Base-by-base conservation (phyloP, 257 asterid species). In the Cordia subcordata region DNA sequence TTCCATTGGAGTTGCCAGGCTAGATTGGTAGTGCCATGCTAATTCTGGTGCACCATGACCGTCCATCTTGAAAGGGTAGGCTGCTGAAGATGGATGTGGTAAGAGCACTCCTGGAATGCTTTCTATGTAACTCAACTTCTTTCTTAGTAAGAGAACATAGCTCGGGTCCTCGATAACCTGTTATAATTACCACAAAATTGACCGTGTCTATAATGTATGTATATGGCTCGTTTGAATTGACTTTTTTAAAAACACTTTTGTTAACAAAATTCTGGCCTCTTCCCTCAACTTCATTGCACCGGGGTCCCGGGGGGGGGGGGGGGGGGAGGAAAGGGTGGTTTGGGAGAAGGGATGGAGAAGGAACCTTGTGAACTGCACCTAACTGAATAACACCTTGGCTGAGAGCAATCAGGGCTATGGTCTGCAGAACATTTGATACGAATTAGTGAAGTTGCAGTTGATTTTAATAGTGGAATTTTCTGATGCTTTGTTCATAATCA, bases 311-410 rank as follows among this genome's bases (percentile, higher is more conserved):
- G n/a, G n/a, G n/a, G n/a, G n/a, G n/a, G n/a, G n/a, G n/a, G n/a
- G n/a, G n/a, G n/a, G n/a, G 44, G 9, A 39, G 8, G 21, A 20
- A 46, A 54, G 15, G 23, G 44, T 60, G 53, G 23, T 54, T n/a
- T n/a, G 38, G 61, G 44, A 27, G 35, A 27, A 27, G 35, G 35
- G 35, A 27, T 27, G 35, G 35, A 27, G 45, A 61, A 55, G 15
- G 68, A 51, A 93, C 99, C 99, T 89, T 89, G 58, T 89, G 84
- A 61, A 89, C 83, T 58, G 95, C 82, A 74, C 99, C 99, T 63
- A 93, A 72, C 57, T 93, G 99, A 70, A 89, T 85, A 4, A 89
- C 95, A 65, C 99, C 99, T 85, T 89, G 97, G 77, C 95, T 83
- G 52, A 89, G 96, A 75, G 97, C 97, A 78, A 93, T 87, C 86